Evolutionary conservation across 2,329 filamentous ascomycete genomes (phyloP), one percentile per base, ranked within the genome.

Genomic region (Coniella lustricola): DNA sequence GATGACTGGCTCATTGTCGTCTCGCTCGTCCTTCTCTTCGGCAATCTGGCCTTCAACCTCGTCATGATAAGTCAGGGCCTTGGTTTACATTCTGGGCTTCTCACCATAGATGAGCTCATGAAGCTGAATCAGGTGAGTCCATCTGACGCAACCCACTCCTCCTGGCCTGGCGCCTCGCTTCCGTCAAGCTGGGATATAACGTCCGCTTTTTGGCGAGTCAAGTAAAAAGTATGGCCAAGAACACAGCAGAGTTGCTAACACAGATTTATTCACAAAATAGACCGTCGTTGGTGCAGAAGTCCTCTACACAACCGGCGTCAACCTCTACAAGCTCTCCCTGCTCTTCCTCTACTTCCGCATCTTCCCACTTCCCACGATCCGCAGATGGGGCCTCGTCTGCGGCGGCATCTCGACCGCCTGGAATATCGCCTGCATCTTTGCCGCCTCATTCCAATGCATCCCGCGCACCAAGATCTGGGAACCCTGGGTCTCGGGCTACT

Each of bases 341-440:
- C 47, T 49, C n/a, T 49, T 49, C 35, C 41, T 49, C 14, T 49
- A 49, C 34, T 49, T 45, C 41, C 47, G 47, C 8, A 49, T 49
- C 17, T 49, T 45, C 14, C 41, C 47, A 1, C 43, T 49, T 20
- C 43, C 43, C 12, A 33, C 47, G 2, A 32, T 49, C n/a, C 47
- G 47, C n/a, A 49, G 13, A 18, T 49, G 47, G 47, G 41, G 40
- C 14, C 34, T 33, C 13, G 29, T 49, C 18, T 49, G 43, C 41
- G 47, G 47, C 3, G 40, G 47, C 13, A 32, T 49, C 3, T 49
- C 47, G 18, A 49, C 47, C 13, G 43, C 37, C 16, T 49, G 47
- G 47, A 49, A 49, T 16, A 3, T 49, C n/a, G 47, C 47, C 2
- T 37, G 47, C 21, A 44, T 49, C 25, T 49, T 49, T 16, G 41